Evolutionary conservation across 331 rosid genomes (phyloP).

Genomic region (Dryas integrifolia): DNA sequence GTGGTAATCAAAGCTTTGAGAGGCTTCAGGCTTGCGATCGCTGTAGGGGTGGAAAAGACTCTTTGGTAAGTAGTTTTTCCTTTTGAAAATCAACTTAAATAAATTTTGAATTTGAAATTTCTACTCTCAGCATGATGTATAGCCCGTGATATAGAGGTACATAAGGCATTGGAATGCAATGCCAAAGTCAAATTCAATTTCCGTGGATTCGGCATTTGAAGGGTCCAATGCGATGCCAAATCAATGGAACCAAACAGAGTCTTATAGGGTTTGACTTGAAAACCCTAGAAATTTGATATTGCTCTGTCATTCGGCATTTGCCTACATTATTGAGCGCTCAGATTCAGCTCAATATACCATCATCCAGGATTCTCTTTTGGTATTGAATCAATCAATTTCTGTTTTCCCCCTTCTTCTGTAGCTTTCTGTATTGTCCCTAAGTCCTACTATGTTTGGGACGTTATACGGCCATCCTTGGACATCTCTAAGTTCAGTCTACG

Average conservation of each 20-base stretch:
- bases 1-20: not conserved
- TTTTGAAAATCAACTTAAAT: not conserved
- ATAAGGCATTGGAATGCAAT: not conserved
- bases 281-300: slow-evolving; percentile 26
- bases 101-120: not conserved
- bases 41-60: not conserved
- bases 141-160: not conserved
- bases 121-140: not conserved
- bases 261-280: slow-evolving; percentile 1
- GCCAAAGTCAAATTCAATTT: not conserved
- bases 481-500: not conserved
- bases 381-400: slow-evolving; percentile 1
- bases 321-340: not conserved
- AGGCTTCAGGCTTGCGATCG: not conserved
- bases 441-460: not conserved
- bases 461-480: not conserved
- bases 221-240: not conserved
- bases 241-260: slow-evolving; percentile 5
- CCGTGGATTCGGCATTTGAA: not conserved
- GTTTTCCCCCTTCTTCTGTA: not conserved
- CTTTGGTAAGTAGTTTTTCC: slow-evolving; percentile 14
- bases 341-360: slow-evolving; percentile 1
- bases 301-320: not conserved
- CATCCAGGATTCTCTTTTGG: not conserved
- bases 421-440: not conserved